These are phyloP conservation scores for Dioscorea alata DNA, from an alignment of 106 monocot genomes.

Conservation along the genomic window DNA sequence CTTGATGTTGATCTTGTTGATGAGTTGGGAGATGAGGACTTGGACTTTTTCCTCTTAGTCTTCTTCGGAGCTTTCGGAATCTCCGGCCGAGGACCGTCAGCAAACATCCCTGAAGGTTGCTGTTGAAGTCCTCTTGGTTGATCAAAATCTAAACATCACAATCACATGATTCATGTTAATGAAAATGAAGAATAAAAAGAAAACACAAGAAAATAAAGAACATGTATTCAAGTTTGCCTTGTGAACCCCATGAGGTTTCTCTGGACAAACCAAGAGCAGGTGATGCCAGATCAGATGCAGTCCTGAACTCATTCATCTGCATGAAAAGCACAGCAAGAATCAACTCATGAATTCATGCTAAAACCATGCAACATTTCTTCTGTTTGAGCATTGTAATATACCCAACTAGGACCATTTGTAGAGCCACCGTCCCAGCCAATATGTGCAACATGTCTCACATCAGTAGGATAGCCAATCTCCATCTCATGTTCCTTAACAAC, in stretches of 20 bases:
- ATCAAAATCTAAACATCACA: slow-evolving; percentile 42
- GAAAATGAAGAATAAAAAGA: not conserved
- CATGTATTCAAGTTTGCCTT: slow-evolving; percentile 25
- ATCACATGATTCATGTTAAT: no score
- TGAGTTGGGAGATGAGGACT: slow-evolving; percentile 19
- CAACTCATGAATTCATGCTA: no score
- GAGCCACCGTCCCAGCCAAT: slow-evolving; percentile 60
- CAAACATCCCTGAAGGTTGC: slow-evolving; percentile 10
- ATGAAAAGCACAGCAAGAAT: not conserved
- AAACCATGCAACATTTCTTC: no score
- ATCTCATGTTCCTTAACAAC: slow-evolving; percentile 79
- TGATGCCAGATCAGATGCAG: slow-evolving; percentile 52
- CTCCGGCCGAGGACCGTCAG: slow-evolving; percentile 13
- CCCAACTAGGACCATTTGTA: slow-evolving; percentile 64
- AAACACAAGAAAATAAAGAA: not conserved
- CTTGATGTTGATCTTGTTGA: slow-evolving; percentile 26
- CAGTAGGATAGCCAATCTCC: slow-evolving; percentile 90
- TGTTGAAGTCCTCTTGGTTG: slow-evolving; percentile 31
- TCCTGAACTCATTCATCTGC: slow-evolving; percentile 67
- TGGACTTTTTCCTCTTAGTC: slow-evolving; percentile 36
- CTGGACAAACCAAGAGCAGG: slow-evolving; percentile 34
- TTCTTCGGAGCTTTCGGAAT: slow-evolving; percentile 48
- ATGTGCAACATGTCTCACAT: slow-evolving; percentile 86
- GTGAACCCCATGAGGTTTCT: slow-evolving; percentile 65
- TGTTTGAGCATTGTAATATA: slow-evolving; percentile 11